phyloP scores from a whole-genome alignment of 768 basidiomycete species.

The Tylopilus sp. region DNA sequence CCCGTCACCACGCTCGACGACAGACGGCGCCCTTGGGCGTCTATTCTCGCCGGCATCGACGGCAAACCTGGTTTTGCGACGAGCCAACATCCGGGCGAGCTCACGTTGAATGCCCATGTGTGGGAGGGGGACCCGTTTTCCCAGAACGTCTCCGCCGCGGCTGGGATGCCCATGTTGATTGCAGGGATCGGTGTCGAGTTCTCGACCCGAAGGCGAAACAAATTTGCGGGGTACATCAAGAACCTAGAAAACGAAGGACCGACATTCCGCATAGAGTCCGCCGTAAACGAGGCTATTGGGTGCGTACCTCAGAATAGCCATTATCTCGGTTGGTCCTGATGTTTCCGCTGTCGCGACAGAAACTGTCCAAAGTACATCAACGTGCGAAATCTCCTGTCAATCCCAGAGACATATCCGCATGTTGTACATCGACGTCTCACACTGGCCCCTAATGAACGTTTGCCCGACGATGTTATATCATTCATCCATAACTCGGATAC shows the following conservation, averaged over 20 bases:
- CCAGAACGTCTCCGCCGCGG: conserved; percentile 28
- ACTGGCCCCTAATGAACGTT: conserved; percentile 35
- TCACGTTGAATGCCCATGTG: conserved; percentile 36
- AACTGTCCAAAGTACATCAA: conserved; percentile 74
- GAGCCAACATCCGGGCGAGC: conserved; percentile 33
- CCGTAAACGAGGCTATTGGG: conserved; percentile 60
- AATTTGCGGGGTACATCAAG: conserved; percentile 53
- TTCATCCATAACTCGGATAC: conserved; percentile 53
- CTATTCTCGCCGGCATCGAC: conserved; percentile 44
- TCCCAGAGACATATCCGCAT: conserved; percentile 37
- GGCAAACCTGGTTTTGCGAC: conserved; percentile 47
- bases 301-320: conserved; percentile 27
- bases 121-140: conserved; percentile 59
- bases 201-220: conserved; percentile 56
- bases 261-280: conserved; percentile 33
- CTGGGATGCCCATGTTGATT: conserved; percentile 31
- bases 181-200: conserved; percentile 65
- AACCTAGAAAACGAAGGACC: conserved; percentile 30
- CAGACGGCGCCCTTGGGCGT: conserved; percentile 54
- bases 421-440: conserved; percentile 35
- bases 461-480: conserved; percentile 48
- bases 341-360: conserved; percentile 27
- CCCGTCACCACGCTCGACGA: conserved; percentile 55
- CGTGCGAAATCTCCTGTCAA: conserved; percentile 47
- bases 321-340: neutral